A percentile compares a stretch with the other conserved stretches of the same genome.
These are phyloP conservation scores for Zygnema cylindricum DNA, from an alignment of 139 green algal species.

Conservation along the genomic window DNA sequence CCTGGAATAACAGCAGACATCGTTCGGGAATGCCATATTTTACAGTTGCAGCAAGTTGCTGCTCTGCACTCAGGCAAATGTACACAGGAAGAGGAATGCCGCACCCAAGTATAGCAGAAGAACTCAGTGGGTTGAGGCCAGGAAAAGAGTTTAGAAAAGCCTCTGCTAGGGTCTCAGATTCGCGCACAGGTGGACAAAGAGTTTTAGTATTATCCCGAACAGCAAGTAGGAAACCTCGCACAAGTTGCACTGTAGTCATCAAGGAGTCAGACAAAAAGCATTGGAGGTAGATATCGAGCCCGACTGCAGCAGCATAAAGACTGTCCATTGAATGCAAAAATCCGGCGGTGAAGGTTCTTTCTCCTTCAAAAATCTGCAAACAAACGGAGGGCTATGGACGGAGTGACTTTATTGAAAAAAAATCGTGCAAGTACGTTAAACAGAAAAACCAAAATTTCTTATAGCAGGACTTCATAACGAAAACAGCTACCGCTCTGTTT, in stretches of 20 bases:
- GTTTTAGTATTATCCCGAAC: background rate
- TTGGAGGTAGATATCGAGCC: background rate
- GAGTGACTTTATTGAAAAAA: too few species aligned
- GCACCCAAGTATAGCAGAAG: background rate
- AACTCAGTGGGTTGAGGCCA: background rate
- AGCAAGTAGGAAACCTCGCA: background rate
- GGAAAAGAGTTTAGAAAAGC: constrained; percentile 1
- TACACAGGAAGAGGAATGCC: constrained; percentile 7
- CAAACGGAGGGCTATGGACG: background rate
- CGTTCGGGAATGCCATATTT: background rate
- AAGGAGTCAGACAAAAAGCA: background rate
- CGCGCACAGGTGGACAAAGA: background rate
- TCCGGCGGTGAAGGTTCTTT: background rate
- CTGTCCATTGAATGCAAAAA: background rate
- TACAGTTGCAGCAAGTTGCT: constrained; percentile 15
- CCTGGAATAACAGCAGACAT: background rate
- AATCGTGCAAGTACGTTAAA: too few species aligned
- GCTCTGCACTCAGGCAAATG: background rate
- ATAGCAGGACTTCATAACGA: too few species aligned
- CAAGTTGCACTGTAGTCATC: background rate
- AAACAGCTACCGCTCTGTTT: too few species aligned
- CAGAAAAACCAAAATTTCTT: too few species aligned
- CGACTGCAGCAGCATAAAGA: constrained; percentile 13
- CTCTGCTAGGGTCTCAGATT: constrained; percentile 13
- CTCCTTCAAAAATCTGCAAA: constrained; percentile 15